Evolutionary conservation across 1,284 basidiomycete species (phyloP), one percentile per base, ranked within the genome.

Genomic region (Violaceomyces palustris): DNA sequence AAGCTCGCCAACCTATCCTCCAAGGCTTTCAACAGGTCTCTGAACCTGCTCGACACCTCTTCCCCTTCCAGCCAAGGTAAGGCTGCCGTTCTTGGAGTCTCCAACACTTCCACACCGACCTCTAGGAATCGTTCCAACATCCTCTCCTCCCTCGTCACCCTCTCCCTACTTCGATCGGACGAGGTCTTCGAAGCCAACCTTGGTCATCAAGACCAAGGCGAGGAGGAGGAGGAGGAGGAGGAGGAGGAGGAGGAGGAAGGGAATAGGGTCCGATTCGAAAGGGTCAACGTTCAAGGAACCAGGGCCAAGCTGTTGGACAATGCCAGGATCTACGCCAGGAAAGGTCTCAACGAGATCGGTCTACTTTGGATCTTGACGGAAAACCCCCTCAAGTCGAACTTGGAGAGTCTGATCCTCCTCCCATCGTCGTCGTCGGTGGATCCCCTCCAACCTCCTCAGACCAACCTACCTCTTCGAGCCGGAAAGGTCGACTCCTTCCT

Each of bases 271-370:
- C n/a, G n/a, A n/a, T n/a, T n/a, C n/a, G n/a, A n/a, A n/a, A n/a
- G n/a, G 15, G 25, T 42, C 29, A 45, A 44, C 6, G 42, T 59
- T 11, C 36, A 41, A 14, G 50, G 50, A 0, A 59, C 48, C 3
- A 48, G 49, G 12, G 28, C 1, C 34, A 60, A 50, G 28, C 40
- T 65, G 14, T 25, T 60, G 12, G 59, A 65, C 45, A 63, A 62
- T 21, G 55, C 55, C 3, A 36, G 62, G n/a, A 31, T 61, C 4
- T 65, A 61, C 29, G 53, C 52, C 5, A 44, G 62, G 14, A 64
- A 61, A 35, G 61, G 50, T 2, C 39, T 61, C 22, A 46, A 40
- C 21, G 62, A 65, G 44, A 50, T 61, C n/a, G 62, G 61, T 9
- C 45, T 63, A 3, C 45, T 42, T 6, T 50, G 42, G 46, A n/a